phyloP scores from a whole-genome alignment of 768 basidiomycete genomes.

The Cyclocybe aegerita region DNA sequence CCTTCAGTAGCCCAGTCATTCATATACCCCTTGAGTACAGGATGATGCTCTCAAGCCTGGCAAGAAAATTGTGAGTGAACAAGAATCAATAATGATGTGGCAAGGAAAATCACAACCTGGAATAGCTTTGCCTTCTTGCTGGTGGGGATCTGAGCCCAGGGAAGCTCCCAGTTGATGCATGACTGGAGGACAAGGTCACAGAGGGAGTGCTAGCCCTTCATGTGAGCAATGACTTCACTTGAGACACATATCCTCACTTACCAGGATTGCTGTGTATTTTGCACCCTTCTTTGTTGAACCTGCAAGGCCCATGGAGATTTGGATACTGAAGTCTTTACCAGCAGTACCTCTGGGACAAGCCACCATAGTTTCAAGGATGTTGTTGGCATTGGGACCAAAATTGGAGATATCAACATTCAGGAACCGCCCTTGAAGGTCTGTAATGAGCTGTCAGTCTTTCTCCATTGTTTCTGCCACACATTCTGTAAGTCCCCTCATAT shows the following conservation, averaged over 20 bases:
- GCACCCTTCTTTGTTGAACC: background rate
- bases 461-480: no score
- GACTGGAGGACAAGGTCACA: conserved; percentile 9
- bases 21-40: conserved; percentile 4
- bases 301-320: background rate
- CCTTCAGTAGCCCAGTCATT: conserved; percentile 17
- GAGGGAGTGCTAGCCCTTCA: no score
- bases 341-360: no score
- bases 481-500: no score
- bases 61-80: background rate
- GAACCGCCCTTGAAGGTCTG: no score
- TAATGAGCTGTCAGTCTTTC: no score
- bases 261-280: background rate
- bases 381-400: no score
- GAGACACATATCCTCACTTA: conserved; percentile 2
- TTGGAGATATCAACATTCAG: no score
- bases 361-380: no score
- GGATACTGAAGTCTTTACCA: no score
- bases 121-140: conserved; percentile 7
- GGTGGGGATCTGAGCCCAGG: conserved; percentile 8
- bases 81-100: background rate
- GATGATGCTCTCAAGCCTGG: conserved; percentile 6
- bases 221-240: no score
- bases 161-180: conserved; percentile 10
- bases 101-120: background rate